Conservation (phyloP, 2,329 filamentous ascomycete genomes). For the Metarhizium brunneum region DNA sequence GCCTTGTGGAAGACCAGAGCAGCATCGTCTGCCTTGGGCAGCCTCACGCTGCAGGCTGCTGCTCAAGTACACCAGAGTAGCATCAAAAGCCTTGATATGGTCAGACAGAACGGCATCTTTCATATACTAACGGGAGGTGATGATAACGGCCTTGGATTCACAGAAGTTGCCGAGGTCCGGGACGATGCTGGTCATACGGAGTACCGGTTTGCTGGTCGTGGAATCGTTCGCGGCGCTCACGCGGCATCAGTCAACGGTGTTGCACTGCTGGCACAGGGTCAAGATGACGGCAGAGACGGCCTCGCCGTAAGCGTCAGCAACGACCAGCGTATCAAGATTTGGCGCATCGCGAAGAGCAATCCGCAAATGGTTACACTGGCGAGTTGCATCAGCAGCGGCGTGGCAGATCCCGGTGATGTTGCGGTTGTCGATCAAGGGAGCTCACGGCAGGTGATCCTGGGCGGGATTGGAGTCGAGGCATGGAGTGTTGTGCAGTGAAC, state of each 20-base stretch:
- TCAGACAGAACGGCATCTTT: slow-evolving; percentile 19
- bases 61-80: slow-evolving; percentile 66
- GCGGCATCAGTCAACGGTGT: slow-evolving; percentile 61
- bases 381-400: slow-evolving; percentile 46
- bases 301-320: slow-evolving; percentile 41
- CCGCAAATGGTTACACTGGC: slow-evolving; percentile 27
- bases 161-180: slow-evolving; percentile 18
- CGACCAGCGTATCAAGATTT: slow-evolving; percentile 51
- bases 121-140: slow-evolving; percentile 73
- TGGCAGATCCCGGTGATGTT: slow-evolving; percentile 50
- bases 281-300: slow-evolving; percentile 4
- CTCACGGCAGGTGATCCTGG: slow-evolving; percentile 25
- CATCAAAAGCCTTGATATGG: slow-evolving; percentile 56
- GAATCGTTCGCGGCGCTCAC: slow-evolving; percentile 45
- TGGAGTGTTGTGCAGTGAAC: slow-evolving; percentile 19
- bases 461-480: slow-evolving; percentile 37
- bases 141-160: slow-evolving; percentile 68
- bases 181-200: slow-evolving; percentile 5
- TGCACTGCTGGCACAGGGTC: slow-evolving; percentile 20
- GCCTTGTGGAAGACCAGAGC: slow-evolving; percentile 20
- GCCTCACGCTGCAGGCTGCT: slow-evolving; percentile 20
- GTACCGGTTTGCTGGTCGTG: slow-evolving; percentile 15
- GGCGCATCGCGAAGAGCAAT: slow-evolving; percentile 28
- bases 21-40: slow-evolving; percentile 2
- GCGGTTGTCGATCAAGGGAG: slow-evolving; percentile 23